Evolutionary conservation across 2,329 filamentous ascomycete species (phyloP).

Genomic region (Xylariales sp.): DNA sequence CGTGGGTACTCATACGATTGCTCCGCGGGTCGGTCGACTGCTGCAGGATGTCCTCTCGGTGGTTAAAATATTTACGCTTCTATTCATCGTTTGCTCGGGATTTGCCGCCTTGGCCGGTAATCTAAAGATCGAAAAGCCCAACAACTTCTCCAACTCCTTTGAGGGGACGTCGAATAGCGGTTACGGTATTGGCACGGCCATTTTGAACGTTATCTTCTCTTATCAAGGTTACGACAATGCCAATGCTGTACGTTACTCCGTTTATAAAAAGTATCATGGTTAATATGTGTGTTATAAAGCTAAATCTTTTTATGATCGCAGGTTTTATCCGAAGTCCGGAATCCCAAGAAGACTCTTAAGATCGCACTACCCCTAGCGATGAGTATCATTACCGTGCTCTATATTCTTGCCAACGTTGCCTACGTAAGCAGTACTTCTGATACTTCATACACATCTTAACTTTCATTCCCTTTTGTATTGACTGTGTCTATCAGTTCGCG

Average conservation of each 20-base stretch:
- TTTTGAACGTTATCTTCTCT: constrained; percentile 53
- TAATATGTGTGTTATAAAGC: no score
- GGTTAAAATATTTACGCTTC: no score
- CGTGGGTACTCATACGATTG: constrained; percentile 42
- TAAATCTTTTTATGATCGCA: no score
- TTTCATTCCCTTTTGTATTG: no score
- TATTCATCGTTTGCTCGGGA: constrained; percentile 26
- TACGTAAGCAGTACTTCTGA: no score
- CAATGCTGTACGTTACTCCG: no score
- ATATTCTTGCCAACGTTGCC: constrained; percentile 54
- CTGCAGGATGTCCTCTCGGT: no score
- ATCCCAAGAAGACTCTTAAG: constrained; percentile 54
- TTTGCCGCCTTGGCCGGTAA: constrained; percentile 9
- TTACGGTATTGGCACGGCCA: constrained; percentile 41
- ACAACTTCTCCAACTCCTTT: constrained; percentile 35
- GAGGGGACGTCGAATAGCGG: constrained; percentile 33
- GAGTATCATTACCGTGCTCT: constrained; percentile 47
- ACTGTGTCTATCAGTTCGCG: no score
- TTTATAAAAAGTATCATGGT: no score
- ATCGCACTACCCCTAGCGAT: constrained; percentile 52
- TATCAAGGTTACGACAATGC: constrained; percentile 52
- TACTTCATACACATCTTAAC: no score
- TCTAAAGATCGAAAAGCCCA: constrained; percentile 15
- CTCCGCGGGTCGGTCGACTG: constrained; percentile 35
- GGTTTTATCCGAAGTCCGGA: constrained; percentile 51